Evolutionary conservation across 108 stramenopile genomes (phyloP), one percentile per base, ranked within the genome.

Genomic region (Nannochloropsis salina): DNA sequence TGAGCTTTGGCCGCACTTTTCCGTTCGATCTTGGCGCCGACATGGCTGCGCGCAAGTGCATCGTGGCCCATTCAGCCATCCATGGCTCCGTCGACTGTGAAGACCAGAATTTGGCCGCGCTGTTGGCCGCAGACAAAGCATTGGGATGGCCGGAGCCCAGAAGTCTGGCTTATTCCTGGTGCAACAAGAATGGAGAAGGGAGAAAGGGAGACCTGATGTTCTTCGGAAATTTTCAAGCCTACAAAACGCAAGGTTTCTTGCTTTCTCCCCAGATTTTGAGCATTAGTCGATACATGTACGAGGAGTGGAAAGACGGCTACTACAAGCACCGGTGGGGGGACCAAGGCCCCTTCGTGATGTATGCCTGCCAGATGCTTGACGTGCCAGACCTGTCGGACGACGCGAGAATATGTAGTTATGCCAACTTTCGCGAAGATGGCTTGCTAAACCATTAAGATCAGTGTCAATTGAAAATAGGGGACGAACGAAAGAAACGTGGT

Each of bases 211-310:
- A 74, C 61, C n/a, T 74, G n/a, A 74, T 74, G 61, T 74, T 74
- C 61, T 74, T 74, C n/a, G 61, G 61, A 74, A 74, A 74, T n/a
- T 74, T 74, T 0, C 20, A 15, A n/a, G 61, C n/a, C 0, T 74
- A 74, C n/a, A 15, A n/a, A n/a, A 74, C 61, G 61, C 15, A 74
- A n/a, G 61, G 61, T n/a, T 74, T 74, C n/a, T n/a, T 74, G 61
- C 61, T 74, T 4, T 74, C 61, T 74, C 61, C 61, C 20, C 20
- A 74, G 61, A 74, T 74, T 74, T n/a, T n/a, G n/a, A 74, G 61
- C n/a, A 74, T 74, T n/a, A 74, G 61, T n/a, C 15, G 61, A n/a
- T 74, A 74, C 61, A 74, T 74, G 61, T 74, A 74, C n/a, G 61
- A 74, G 61, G 61, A 74, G 61, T 74, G 61, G 61, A 74, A n/a